Conservation (phyloP, 2,329 filamentous ascomycete genomes). For the Exophiala oligosperma region DNA sequence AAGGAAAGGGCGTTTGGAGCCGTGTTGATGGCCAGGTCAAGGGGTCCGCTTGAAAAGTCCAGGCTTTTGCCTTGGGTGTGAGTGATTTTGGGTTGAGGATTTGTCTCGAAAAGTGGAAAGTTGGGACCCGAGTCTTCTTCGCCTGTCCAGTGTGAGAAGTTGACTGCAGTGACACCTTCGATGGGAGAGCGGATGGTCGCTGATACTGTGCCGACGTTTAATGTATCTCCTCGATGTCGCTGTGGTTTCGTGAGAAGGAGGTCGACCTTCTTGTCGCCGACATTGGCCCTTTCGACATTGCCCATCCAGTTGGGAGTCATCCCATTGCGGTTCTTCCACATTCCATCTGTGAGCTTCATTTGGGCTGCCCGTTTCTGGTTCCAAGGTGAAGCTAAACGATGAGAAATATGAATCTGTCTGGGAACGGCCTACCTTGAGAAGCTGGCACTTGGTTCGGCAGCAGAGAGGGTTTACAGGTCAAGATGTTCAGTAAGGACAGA, state of each 20-base stretch:
- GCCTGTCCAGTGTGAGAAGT: conserved; percentile 41
- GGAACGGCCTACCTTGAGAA: too few relatives aligned
- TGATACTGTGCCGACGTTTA: conserved; percentile 38
- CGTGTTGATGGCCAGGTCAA: conserved; percentile 37
- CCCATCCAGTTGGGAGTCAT: conserved; percentile 42
- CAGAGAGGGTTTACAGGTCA: too few relatives aligned
- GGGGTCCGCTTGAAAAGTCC: conserved; percentile 35
- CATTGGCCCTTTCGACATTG: conserved; percentile 38
- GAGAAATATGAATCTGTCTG: too few relatives aligned
- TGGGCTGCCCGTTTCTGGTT: conserved; percentile 11
- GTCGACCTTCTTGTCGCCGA: conserved; percentile 36
- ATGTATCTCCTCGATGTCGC: conserved; percentile 40
- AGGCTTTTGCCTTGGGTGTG: conserved; percentile 32
- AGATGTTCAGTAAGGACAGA: too few relatives aligned
- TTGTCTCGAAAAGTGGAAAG: conserved; percentile 17
- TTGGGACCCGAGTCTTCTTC: conserved; percentile 37
- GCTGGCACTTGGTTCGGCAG: too few relatives aligned
- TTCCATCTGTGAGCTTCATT: conserved; percentile 46
- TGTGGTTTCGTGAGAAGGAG: conserved; percentile 41
- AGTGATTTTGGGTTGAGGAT: conserved; percentile 33
- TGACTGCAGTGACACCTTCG: conserved; percentile 42
- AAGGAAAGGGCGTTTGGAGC: conserved; percentile 38
- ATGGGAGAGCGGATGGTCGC: conserved; percentile 37
- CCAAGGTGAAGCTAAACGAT: too few relatives aligned
- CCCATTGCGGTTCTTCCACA: conserved; percentile 37